Base-by-base conservation (phyloP, 2,329 filamentous ascomycete genomes). In the Beauveria rudraprayagi region DNA sequence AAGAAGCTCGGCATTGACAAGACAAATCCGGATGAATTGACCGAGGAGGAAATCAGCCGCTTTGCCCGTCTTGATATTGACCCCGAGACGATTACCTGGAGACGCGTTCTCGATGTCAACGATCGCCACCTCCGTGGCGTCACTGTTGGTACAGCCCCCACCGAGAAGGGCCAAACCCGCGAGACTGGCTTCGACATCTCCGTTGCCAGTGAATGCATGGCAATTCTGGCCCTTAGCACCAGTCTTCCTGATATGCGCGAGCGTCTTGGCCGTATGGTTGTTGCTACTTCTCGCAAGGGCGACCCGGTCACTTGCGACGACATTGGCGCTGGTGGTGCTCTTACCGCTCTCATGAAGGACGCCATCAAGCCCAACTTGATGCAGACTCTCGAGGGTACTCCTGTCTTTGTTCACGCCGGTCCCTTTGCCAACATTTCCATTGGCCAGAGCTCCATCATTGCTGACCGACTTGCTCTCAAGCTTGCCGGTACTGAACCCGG, bases 341-440 rank as follows among this genome's bases (percentile, higher is more conserved):
- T 99, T 66, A 92, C 94, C 48, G 93, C 92, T 34, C 81, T 99
- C 69, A 97, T 99, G 90, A 94, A 89, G 78, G 94, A 99, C 75
- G 92, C 94, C 61, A 96, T 97, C 78, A 99, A 99, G 82, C 94
- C 94, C 63, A 99, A 97, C 77, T 80, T 99, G 65, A 97, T 99
- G 94, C 94, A 99, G 76, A 96, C 91, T 34, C 80, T 99, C 58
- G 94, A 99, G 74, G 94, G 94, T 30, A 99, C 94, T 8, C 94
- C 94, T 0, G 94, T 97, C 3, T 95, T 99, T 71, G 94, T 99
- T 16, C 94, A 99, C 71, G 94, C 94, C 24, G 94, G 94, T 5
- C 94, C 94, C 17, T 99, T 99, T 70, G 94, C 94, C 71, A 99
- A 99, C 76, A 99, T 99, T 73, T 93, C 89, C 75, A 97, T 99